These are phyloP conservation scores for Eustoma russellianum DNA, from an alignment of 257 asterid species.

Conservation along the genomic window DNA sequence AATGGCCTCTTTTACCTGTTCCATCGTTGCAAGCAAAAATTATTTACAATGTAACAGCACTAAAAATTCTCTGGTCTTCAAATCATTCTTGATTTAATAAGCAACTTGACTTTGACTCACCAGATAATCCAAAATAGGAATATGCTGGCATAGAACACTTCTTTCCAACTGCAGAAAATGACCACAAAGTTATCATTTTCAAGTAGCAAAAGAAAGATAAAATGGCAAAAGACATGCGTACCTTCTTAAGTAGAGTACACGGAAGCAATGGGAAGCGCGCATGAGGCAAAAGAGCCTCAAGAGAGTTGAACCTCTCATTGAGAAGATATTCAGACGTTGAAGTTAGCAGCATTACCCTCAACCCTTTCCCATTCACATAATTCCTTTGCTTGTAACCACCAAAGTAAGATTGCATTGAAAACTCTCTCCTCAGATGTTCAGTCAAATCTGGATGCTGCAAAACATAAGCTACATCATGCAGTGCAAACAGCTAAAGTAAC, in stretches of 20 bases:
- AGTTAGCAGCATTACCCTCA: slow-evolving; percentile 44
- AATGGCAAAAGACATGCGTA: slow-evolving; percentile 10
- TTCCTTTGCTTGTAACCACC: slow-evolving; percentile 68
- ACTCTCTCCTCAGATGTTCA: slow-evolving; percentile 90
- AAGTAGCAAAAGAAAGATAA: slow-evolving; percentile 7
- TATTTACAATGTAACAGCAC: slow-evolving; percentile 6
- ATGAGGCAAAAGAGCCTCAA: slow-evolving; percentile 37
- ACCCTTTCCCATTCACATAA: slow-evolving; percentile 60
- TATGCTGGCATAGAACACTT: slow-evolving; percentile 48
- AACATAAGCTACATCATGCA: slow-evolving; percentile 7
- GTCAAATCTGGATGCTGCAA: slow-evolving; percentile 93
- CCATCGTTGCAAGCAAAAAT: slow-evolving; percentile 6
- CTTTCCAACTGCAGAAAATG: slow-evolving; percentile 53
- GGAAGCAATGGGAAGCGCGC: slow-evolving; percentile 85
- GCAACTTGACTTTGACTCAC: slow-evolving; percentile 27
- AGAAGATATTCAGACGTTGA: slow-evolving; percentile 36
- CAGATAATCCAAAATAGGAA: slow-evolving; percentile 49
- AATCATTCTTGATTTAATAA: background rate
- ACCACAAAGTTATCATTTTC: slow-evolving; percentile 4
- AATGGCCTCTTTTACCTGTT: slow-evolving; percentile 78
- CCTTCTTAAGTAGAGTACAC: slow-evolving; percentile 50
- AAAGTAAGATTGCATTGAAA: slow-evolving; percentile 70
- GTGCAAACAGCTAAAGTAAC: slow-evolving; percentile 9
- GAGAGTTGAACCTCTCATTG: slow-evolving; percentile 48
- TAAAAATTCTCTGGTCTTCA: slow-evolving; percentile 5